Base-by-base conservation (phyloP, 208 protist species). In the Endotrypanum monterogeii region DNA sequence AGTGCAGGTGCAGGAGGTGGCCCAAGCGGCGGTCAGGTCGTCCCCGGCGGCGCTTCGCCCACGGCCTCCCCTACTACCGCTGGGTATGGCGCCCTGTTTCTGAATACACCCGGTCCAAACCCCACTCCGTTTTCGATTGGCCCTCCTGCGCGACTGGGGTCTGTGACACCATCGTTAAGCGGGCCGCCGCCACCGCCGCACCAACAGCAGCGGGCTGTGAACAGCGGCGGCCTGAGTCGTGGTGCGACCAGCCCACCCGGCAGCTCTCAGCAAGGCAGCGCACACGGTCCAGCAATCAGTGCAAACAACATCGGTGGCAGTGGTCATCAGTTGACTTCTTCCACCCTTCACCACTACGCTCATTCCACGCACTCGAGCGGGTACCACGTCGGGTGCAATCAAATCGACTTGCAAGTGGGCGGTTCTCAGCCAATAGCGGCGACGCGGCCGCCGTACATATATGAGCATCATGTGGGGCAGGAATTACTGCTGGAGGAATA, bases 401-500 rank as follows among this genome's bases (percentile, higher is more conserved):
- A 70, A 55, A 71, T 60, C 35, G 46, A 32, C 18, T 39, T 44
- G 9, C 76, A 75, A 52, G 9, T 56, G 20, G 57, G 73, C 56
- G 39, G 66, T 20, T 63, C 56, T 25, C 76, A 76, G 39, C 41
- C 55, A 23, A 50, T 46, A 3, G 41, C 55, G 54, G 28, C 25
- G 67, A 35, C 69, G 68, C 71, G 65, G 6, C 71, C 74, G 41
- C 54, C 66, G 18, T 83, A 85, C 50, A 68, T 95, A 46, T 96
- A 96, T 74, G 86, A 93, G 76, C 83, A 92, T 57, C 78, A 87
- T 70, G 83, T 70, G 18, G 80, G 69, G 46, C 78, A 92, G 72
- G 88, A 94, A 69, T 50, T 88, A 61, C 81, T 84, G 73, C 73
- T 94, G 51, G 92, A 94, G 79, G 87, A 93, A 67, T 69, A 67